Base-by-base conservation (phyloP, 169 alveolate species). In the Eimeria falciformis region DNA sequence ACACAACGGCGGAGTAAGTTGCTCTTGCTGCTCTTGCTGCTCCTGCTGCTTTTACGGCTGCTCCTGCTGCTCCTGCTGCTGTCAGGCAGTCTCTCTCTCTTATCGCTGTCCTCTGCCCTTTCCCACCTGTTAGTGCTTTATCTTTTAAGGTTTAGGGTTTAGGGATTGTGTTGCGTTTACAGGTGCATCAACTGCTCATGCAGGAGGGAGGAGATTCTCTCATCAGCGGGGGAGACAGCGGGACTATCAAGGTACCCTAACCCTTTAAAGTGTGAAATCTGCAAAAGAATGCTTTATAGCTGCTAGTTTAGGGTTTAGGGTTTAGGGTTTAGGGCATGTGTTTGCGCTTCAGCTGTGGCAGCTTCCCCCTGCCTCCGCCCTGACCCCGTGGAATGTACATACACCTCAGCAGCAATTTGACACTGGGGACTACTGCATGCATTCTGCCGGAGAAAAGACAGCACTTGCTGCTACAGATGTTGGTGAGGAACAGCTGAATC, bases 211-310 rank as follows among this genome's bases (percentile, higher is more conserved):
- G 56, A 18, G 75, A 79, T 29, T 18, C 53, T 18, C n/a, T 79
- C 25, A 3, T 79, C 18, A 43, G 69, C 53, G 89, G 89, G 14
- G 89, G 89, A 53, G 89, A 79, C 75, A 79, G 89, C 56, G 89
- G 89, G 40, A 79, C 45, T 33, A 50, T 65, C 43, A 79, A 79
- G 53, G 89, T 79, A 27, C 62, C n/a, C n/a, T n/a, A n/a, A n/a
- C n/a, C n/a, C n/a, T n/a, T n/a, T n/a, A n/a, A n/a, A n/a, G n/a
- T n/a, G n/a, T n/a, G n/a, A n/a, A n/a, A n/a, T n/a, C n/a, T n/a
- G n/a, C n/a, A n/a, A n/a, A n/a, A n/a, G n/a, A n/a, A n/a, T n/a
- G n/a, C n/a, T n/a, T n/a, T n/a, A n/a, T n/a, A n/a, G n/a, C n/a
- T n/a, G n/a, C n/a, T n/a, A n/a, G n/a, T n/a, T n/a, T n/a, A n/a